A percentile compares a stretch with the other conserved stretches of the same genome.
Conservation (phyloP, 108 stramenopile species). For the Stephanodiscus minutulus region DNA sequence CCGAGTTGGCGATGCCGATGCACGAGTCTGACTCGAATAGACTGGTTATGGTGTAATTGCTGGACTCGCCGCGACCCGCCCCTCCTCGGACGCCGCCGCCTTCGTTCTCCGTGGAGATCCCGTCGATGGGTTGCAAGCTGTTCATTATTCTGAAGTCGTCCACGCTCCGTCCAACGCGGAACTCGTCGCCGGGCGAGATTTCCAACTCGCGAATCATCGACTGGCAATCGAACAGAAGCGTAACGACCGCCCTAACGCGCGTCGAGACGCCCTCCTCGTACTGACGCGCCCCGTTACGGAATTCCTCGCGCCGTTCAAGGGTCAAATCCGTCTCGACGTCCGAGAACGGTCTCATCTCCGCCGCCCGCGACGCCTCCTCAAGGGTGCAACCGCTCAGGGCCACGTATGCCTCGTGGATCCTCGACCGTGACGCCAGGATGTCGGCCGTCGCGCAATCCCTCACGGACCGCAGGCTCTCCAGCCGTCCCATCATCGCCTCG, state of each 20-base stretch:
- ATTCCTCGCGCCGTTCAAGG: conserved; percentile 51
- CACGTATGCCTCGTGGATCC: conserved; percentile 66
- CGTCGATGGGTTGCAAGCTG: conserved; percentile 24
- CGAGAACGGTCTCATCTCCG: conserved; percentile 51
- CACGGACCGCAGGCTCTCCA: conserved; percentile 55
- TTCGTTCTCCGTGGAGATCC: not conserved
- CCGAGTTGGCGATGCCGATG: conserved; percentile 78
- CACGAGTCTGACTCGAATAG: conserved; percentile 74
- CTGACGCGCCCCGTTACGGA: conserved; percentile 68
- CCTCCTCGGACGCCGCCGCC: not conserved
- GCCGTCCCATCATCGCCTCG: conserved; percentile 55
- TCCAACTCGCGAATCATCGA: conserved; percentile 74
- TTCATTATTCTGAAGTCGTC: conserved; percentile 52
- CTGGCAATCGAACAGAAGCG: conserved; percentile 79
- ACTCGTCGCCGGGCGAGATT: conserved; percentile 46
- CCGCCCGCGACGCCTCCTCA: conserved; percentile 10
- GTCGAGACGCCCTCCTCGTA: conserved; percentile 67
- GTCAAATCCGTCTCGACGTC: conserved; percentile 76
- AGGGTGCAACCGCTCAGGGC: conserved; percentile 49
- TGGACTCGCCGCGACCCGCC: conserved; percentile 11
- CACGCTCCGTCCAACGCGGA: conserved; percentile 28
- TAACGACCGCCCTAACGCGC: conserved; percentile 66
- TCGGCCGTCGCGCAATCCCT: conserved; percentile 58
- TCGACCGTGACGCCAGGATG: conserved; percentile 41
- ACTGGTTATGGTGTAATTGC: conserved; percentile 64